Evolutionary conservation across 176 grass and related monocot species (phyloP).

Genomic region (Triticum aestivum): DNA sequence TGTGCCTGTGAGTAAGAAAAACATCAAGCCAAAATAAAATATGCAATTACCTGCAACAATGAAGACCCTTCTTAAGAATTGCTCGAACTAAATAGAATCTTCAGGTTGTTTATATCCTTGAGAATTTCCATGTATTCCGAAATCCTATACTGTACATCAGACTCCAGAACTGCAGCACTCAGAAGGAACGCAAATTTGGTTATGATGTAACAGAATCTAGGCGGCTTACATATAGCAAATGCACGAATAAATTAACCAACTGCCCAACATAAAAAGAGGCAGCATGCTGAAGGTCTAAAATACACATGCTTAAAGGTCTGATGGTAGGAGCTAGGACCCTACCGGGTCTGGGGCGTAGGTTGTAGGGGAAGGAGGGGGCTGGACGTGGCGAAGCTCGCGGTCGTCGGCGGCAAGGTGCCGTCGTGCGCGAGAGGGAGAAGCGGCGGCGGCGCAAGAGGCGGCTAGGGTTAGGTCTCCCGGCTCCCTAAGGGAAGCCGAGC

Average conservation of each 20-base stretch:
- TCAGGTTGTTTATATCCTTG: slow-evolving; percentile 70
- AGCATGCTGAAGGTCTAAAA: neutral
- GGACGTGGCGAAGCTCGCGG: no score
- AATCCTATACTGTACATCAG: slow-evolving; percentile 48
- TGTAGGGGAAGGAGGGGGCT: no score
- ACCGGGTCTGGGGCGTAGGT: no score
- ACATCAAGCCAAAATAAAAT: neutral
- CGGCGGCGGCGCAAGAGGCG: no score
- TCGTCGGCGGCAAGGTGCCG: no score
- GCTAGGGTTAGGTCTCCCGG: no score
- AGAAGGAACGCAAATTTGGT: neutral
- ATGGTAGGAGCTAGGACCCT: no score
- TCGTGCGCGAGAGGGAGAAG: no score
- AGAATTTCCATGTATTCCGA: slow-evolving; percentile 54
- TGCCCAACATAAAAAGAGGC: neutral
- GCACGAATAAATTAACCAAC: neutral
- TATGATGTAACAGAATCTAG: slow-evolving; percentile 19
- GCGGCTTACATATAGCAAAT: neutral
- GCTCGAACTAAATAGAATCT: slow-evolving; percentile 58
- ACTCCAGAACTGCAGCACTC: slow-evolving; percentile 68
- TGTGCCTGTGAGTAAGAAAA: neutral
- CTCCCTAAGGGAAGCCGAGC: no score
- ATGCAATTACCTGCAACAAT: slow-evolving; percentile 13
- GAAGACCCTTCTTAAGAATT: slow-evolving; percentile 22
- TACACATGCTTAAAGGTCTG: neutral